A percentile compares a stretch with the other conserved stretches of the same genome.
These are phyloP conservation scores for Hortiboletus flavorubellus DNA, from an alignment of 768 basidiomycete genomes.

Conservation along the genomic window DNA sequence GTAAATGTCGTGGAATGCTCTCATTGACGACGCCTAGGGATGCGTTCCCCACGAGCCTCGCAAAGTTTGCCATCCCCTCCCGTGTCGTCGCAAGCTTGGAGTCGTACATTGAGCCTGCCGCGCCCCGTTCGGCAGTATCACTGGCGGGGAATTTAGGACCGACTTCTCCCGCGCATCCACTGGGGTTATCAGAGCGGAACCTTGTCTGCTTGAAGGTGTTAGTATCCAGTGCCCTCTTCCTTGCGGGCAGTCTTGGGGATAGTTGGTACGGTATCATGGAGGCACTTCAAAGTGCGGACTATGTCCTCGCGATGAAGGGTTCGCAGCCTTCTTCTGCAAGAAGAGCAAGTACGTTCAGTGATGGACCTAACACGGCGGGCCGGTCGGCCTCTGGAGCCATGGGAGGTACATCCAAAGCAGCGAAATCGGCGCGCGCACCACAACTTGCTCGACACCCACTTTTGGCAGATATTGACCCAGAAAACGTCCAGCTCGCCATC, in stretches of 20 bases:
- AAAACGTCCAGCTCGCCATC: conserved; percentile 69
- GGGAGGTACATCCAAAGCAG: conserved; percentile 9
- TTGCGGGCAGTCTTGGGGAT: conserved; percentile 82
- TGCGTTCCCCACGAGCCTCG: conserved; percentile 85
- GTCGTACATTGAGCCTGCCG: conserved; percentile 46
- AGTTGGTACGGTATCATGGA: conserved; percentile 94
- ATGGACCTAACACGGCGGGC: conserved; percentile 34
- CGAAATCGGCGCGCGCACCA: conserved; percentile 16
- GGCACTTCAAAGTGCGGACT: conserved; percentile 91
- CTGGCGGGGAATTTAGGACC: conserved; percentile 70
- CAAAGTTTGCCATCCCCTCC: conserved; percentile 91
- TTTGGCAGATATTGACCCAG: conserved; percentile 69
- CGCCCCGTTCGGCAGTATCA: conserved; percentile 55
- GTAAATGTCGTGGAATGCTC: conserved; percentile 87
- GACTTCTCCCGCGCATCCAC: conserved; percentile 48
- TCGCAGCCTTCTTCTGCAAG: conserved; percentile 30
- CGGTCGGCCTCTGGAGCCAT: conserved; percentile 39
- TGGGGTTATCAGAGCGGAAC: conserved; percentile 85
- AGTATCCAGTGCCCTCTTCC: conserved; percentile 69
- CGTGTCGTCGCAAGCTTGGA: conserved; percentile 86
- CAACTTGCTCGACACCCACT: conserved; percentile 51
- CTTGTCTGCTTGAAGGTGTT: conserved; percentile 86
- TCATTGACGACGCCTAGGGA: conserved; percentile 83
- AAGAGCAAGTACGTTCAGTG: conserved; percentile 33
- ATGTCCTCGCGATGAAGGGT: conserved; percentile 72